These are phyloP conservation scores for Prillingera fragicola DNA, from an alignment of 1,284 basidiomycete species.

Conservation along the genomic window DNA sequence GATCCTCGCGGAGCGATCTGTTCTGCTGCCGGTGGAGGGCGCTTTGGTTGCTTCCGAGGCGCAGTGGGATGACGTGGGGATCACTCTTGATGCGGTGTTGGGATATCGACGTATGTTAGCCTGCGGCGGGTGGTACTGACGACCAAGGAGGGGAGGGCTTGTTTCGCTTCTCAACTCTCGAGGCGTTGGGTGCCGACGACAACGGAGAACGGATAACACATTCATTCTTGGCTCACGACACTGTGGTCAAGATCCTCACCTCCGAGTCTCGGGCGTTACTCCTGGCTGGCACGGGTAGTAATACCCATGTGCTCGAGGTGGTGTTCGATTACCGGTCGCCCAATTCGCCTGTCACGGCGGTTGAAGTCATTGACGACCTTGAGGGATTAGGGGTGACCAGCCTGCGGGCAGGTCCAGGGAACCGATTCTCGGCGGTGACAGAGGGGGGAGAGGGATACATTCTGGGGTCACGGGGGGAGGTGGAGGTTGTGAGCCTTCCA, in stretches of 20 bases:
- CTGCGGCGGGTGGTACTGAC: no score
- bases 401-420: slow-evolving; percentile 22
- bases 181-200: slow-evolving; percentile 5
- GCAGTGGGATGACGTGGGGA: slow-evolving; percentile 20
- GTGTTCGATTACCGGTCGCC: slow-evolving; percentile 1
- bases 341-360: not conserved
- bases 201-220: slow-evolving; percentile 1
- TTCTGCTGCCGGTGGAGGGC: no score
- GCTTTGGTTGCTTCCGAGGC: not conserved
- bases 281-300: no score
- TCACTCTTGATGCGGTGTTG: no score
- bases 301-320: slow-evolving; percentile 23
- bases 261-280: slow-evolving; percentile 29
- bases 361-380: slow-evolving; percentile 25
- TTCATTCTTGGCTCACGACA: no score
- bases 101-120: no score
- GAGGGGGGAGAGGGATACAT: slow-evolving; percentile 31
- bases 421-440: slow-evolving; percentile 27
- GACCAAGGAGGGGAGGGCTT: no score
- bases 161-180: slow-evolving; percentile 13
- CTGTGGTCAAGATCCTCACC: no score
- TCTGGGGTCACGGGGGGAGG: slow-evolving; percentile 12
- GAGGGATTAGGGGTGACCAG: slow-evolving; percentile 25
- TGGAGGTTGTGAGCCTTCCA: slow-evolving; percentile 15
- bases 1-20: no score